phyloP scores from a whole-genome alignment of 371 early-diverging fungal species.

The Mucor sp. region DNA sequence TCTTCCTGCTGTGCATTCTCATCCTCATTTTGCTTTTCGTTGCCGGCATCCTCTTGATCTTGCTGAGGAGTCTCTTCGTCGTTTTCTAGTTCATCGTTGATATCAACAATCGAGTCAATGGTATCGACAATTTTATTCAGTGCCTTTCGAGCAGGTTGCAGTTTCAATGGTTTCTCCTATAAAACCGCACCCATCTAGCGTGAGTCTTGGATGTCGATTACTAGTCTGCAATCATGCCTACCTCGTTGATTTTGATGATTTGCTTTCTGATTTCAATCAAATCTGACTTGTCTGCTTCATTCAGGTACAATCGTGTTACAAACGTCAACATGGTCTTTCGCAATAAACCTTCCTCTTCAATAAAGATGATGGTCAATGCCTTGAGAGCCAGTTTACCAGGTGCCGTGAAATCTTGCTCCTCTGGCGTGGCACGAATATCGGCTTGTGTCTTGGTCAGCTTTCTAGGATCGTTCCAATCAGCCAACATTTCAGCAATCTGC shows the following conservation, averaged over 20 bases:
- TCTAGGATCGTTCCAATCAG: constrained; percentile 63
- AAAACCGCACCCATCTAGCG: not conserved
- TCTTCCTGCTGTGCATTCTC: not conserved
- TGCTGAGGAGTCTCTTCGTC: not conserved
- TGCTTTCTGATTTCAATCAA: constrained; percentile 29
- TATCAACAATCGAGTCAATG: not conserved
- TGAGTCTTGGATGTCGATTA: not conserved
- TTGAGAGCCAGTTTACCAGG: constrained; percentile 47
- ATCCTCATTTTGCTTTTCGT: not conserved
- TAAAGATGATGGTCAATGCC: constrained; percentile 33
- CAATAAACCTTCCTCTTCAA: constrained; percentile 22
- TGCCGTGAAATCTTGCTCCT: not conserved
- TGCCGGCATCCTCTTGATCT: not conserved
- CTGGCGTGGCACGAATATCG: not conserved
- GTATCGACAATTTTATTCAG: not conserved
- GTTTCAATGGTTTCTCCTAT: constrained; percentile 10
- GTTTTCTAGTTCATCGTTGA: not conserved
- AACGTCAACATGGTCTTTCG: constrained; percentile 45
- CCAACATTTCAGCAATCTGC: constrained; percentile 58
- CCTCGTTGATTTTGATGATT: constrained; percentile 34
- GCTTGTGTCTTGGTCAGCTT: constrained; percentile 43
- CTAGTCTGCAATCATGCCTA: constrained; percentile 4
- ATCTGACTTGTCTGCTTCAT: constrained; percentile 28
- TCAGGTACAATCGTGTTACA: constrained; percentile 35
- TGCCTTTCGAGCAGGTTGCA: constrained; percentile 1